phyloP scores from a whole-genome alignment of 192 early-diverging fungal species.

The Chytriomyces sp. region DNA sequence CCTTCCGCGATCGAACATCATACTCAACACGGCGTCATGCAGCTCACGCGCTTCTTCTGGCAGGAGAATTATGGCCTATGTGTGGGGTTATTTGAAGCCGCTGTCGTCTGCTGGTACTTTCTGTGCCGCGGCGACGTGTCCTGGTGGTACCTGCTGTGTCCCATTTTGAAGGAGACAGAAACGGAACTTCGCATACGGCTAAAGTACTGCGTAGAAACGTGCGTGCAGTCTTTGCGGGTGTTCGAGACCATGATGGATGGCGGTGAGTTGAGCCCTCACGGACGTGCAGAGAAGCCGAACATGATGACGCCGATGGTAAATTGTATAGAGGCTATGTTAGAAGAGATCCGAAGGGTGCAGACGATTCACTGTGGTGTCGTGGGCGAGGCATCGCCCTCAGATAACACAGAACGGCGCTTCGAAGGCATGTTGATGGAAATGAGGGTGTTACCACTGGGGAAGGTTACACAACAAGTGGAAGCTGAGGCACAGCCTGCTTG shows the following conservation, averaged over 20 bases:
- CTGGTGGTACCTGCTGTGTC: not conserved
- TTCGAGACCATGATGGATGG: not conserved
- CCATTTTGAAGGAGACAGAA: not conserved
- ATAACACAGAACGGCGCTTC: not conserved
- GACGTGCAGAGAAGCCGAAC: not conserved
- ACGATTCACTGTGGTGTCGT: not conserved
- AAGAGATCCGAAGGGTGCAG: not conserved
- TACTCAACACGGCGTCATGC: not conserved
- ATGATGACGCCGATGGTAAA: not conserved
- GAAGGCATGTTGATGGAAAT: not conserved
- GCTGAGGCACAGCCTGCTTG: constrained; percentile 2
- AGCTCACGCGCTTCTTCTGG: not conserved
- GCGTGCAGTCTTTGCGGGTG: not conserved
- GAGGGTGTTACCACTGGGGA: not conserved
- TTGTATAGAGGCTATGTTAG: not conserved
- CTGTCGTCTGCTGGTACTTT: not conserved
- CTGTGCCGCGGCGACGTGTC: not conserved
- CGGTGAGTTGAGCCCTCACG: not conserved
- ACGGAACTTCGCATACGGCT: not conserved
- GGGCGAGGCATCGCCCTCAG: not conserved
- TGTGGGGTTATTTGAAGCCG: not conserved
- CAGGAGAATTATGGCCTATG: not conserved
- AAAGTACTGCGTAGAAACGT: not conserved
- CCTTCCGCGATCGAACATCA: not conserved
- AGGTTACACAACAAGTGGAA: not conserved